A percentile compares a stretch with the other conserved stretches of the same genome.
phyloP scores from a whole-genome alignment of 1,139 yeast genomes.

The Hemisphaericaspora lyxosophila region DNA sequence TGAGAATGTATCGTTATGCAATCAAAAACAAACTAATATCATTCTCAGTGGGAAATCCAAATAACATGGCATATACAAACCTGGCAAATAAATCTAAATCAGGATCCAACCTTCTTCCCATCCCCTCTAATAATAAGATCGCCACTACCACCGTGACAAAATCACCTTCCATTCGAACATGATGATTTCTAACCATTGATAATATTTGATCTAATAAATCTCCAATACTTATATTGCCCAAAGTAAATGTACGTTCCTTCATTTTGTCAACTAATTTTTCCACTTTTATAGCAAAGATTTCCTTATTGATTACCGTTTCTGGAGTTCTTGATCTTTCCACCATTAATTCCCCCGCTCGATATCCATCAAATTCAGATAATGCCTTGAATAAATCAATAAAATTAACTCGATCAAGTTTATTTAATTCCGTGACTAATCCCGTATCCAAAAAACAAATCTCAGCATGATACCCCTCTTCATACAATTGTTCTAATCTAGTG shows the following conservation, averaged over 20 bases:
- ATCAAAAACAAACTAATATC: constrained; percentile 18
- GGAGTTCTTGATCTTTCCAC: constrained; percentile 93
- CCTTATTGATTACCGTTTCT: constrained; percentile 81
- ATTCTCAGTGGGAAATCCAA: constrained; percentile 56
- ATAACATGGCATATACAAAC: constrained; percentile 68
- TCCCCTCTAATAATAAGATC: constrained; percentile 84
- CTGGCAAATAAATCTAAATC: constrained; percentile 91
- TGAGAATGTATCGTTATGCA: constrained; percentile 2
- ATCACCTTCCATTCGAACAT: constrained; percentile 97
- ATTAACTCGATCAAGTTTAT: constrained; percentile 72
- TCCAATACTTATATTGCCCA: constrained; percentile 90
- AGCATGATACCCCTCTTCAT: constrained; percentile 70
- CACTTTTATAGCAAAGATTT: constrained; percentile 82
- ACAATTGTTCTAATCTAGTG: constrained; percentile 46
- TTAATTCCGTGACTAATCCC: constrained; percentile 88
- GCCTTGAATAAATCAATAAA: constrained; percentile 89
- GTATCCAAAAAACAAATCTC: constrained; percentile 91
- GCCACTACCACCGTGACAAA: constrained; percentile 93
- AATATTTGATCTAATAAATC: constrained; percentile 85
- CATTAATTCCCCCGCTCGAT: constrained; percentile 92
- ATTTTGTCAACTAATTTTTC: constrained; percentile 79
- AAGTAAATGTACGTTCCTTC: constrained; percentile 83
- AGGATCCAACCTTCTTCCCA: constrained; percentile 92
- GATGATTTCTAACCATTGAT: constrained; percentile 88
- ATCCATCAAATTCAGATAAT: constrained; percentile 89